phyloP scores from a whole-genome alignment of 352 stramenopile genomes.

The Phytopythium aichiense region DNA sequence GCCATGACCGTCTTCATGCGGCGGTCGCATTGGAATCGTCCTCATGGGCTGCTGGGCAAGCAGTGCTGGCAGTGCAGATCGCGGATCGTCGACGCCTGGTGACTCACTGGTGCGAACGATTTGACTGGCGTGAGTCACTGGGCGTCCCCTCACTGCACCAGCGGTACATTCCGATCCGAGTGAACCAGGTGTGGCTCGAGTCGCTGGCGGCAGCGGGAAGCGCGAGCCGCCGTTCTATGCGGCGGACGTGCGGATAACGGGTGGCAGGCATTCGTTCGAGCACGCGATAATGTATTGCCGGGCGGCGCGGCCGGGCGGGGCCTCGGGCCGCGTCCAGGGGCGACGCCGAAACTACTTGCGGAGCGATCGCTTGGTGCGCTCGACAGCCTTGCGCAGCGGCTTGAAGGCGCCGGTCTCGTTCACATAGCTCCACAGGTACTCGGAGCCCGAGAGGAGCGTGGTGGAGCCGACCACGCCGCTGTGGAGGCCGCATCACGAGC shows the following conservation, averaged over 20 bases:
- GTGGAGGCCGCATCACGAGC: constrained; percentile 1
- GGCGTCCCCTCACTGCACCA: too few species aligned
- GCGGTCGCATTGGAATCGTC: too few species aligned
- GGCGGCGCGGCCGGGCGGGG: too few species aligned
- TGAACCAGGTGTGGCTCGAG: too few species aligned
- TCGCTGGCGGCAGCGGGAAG: background rate
- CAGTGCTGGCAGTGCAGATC: too few species aligned
- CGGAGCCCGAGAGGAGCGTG: constrained; percentile 68
- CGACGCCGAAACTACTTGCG: constrained; percentile 1
- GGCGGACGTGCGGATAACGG: background rate
- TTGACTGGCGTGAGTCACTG: too few species aligned
- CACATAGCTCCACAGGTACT: constrained; percentile 75
- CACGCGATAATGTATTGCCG: background rate
- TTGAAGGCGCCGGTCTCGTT: constrained; percentile 68
- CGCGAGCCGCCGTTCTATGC: background rate
- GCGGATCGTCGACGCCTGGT: too few species aligned
- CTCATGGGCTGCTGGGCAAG: too few species aligned
- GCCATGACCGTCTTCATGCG: too few species aligned
- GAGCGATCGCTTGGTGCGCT: constrained; percentile 19
- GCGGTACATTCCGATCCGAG: too few species aligned
- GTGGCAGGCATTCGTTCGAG: background rate
- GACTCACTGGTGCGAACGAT: too few species aligned
- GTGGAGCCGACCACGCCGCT: constrained; percentile 68
- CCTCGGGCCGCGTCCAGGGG: background rate
- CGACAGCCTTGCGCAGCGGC: constrained; percentile 33